Evolutionary conservation across 768 basidiomycete species (phyloP).

Genomic region (Rhizopogon rudus): DNA sequence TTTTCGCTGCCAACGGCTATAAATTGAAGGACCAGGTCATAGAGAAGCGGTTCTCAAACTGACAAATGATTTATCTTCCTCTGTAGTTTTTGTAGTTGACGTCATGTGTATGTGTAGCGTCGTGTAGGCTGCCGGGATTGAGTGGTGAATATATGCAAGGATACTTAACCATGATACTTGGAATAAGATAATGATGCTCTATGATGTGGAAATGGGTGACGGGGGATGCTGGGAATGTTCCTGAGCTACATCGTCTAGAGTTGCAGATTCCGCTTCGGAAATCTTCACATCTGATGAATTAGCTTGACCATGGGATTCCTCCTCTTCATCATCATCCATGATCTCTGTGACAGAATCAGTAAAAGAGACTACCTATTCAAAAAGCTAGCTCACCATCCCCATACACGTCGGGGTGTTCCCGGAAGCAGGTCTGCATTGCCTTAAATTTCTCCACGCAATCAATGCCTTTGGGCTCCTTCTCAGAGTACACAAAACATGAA

Average conservation of each 20-base stretch:
- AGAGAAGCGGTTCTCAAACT: conserved; percentile 65
- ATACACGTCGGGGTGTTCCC: conserved; percentile 93
- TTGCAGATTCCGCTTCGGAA: conserved; percentile 3
- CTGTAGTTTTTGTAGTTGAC: conserved; percentile 2
- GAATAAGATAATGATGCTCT: conserved; percentile 13
- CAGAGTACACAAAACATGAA: conserved; percentile 93
- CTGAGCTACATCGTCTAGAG: conserved; percentile 1
- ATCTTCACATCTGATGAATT: conserved; percentile 4
- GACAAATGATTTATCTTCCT: conserved; percentile 4
- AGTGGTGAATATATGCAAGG: conserved; percentile 25
- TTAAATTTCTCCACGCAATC: conserved; percentile 98
- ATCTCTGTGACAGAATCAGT: conserved; percentile 43
- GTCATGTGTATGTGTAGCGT: conserved; percentile 12
- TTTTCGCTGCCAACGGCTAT: conserved; percentile 91
- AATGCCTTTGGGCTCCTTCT: conserved; percentile 94
- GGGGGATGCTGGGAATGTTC: conserved; percentile 2
- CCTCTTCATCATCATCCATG: conserved; percentile 63
- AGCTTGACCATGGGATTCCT: conserved; percentile 9
- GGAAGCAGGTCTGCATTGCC: conserved; percentile 97
- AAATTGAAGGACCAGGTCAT: conserved; percentile 58
- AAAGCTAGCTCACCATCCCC: conserved; percentile 66
- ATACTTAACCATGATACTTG: conserved; percentile 19
- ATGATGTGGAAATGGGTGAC: conserved; percentile 10
- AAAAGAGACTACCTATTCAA: background rate
- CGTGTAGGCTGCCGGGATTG: conserved; percentile 10